phyloP scores from a whole-genome alignment of 164 flowering plant species.

The Piper betle region DNA sequence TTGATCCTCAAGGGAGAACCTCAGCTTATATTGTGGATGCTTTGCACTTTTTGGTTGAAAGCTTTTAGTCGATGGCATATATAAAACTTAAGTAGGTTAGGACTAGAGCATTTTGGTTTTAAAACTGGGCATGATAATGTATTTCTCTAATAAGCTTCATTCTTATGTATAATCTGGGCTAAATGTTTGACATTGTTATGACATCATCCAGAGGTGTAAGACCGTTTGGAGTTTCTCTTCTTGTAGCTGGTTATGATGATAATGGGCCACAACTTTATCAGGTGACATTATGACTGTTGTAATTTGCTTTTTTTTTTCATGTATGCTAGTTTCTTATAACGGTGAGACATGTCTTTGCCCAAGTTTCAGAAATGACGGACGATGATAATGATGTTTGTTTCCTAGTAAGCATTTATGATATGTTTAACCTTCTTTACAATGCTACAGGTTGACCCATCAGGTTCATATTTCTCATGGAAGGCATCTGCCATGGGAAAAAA shows the following conservation, averaged over 20 bases:
- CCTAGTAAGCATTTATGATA: neutral
- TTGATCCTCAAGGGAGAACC: no score
- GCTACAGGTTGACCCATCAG: conserved; percentile 94
- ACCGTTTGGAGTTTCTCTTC: conserved; percentile 95
- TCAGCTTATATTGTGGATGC: no score
- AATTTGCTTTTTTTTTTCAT: neutral
- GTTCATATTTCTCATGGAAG: conserved; percentile 99
- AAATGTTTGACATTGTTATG: neutral
- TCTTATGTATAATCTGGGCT: neutral
- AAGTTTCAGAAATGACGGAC: no score
- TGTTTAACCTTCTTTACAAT: neutral
- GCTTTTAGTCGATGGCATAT: neutral
- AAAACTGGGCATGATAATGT: no score
- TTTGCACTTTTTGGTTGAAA: neutral
- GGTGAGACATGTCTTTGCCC: no score
- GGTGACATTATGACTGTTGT: conserved; percentile 23
- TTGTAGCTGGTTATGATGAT: conserved; percentile 97
- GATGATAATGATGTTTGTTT: neutral
- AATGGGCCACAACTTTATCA: conserved; percentile 94
- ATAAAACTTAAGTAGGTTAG: neutral
- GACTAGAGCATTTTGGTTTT: neutral
- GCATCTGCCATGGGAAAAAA: conserved; percentile 99
- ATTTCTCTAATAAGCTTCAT: no score
- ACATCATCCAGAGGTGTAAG: conserved; percentile 68
- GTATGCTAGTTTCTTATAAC: neutral